Evolutionary conservation across 1,139 yeast genomes (phyloP).

Genomic region (Yamadazyma diospyri): DNA sequence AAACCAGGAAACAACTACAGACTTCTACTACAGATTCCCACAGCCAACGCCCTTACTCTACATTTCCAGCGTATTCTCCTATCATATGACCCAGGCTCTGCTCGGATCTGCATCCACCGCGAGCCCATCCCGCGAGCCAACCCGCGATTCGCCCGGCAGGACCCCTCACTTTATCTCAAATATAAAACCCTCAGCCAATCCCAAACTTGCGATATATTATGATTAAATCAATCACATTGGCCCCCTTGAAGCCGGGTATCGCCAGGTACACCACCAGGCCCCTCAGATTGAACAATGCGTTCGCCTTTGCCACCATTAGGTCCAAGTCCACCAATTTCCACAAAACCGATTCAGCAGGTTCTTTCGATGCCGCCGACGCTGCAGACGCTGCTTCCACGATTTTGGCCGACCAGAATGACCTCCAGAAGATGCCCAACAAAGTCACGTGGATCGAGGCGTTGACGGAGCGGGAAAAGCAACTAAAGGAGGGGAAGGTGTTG

Average conservation of each 20-base stretch:
- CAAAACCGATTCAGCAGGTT: conserved; percentile 38
- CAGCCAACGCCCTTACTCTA: too few species aligned
- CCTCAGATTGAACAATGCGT: background rate
- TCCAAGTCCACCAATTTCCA: conserved; percentile 24
- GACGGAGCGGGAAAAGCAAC: conserved; percentile 67
- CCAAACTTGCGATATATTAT: background rate
- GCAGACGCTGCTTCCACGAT: conserved; percentile 70
- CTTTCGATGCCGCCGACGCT: conserved; percentile 49
- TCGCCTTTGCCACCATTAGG: background rate
- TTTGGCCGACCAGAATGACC: conserved; percentile 47
- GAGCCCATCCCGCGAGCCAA: too few species aligned
- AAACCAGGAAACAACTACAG: too few species aligned
- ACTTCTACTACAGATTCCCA: too few species aligned
- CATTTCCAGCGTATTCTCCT: too few species aligned
- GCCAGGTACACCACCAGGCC: background rate
- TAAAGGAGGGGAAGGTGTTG: conserved; percentile 64
- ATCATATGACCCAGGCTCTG: too few species aligned
- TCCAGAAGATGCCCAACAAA: conserved; percentile 43
- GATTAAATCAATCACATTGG: conserved; percentile 2
- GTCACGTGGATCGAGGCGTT: conserved; percentile 86
- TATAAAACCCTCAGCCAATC: too few species aligned
- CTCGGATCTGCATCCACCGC: too few species aligned
- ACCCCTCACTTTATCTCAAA: conserved; percentile 4
- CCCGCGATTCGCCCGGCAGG: too few species aligned
- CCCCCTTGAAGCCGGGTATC: background rate